phyloP scores from a whole-genome alignment of 176 grass and related monocot genomes.

The Neostapfia colusana region DNA sequence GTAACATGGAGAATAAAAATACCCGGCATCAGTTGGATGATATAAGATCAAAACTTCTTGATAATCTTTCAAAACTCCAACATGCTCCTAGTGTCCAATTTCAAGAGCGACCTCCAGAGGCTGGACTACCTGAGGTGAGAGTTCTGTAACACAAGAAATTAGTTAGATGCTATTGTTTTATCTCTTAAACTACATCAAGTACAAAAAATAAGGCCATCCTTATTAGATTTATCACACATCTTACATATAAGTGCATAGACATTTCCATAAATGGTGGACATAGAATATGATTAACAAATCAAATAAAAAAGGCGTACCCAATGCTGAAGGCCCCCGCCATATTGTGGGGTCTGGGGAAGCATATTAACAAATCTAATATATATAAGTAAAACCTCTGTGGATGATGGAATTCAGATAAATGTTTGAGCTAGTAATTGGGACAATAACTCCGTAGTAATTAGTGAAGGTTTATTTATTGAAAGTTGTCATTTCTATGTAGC shows the following conservation, averaged over 20 bases:
- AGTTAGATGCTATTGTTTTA: not conserved
- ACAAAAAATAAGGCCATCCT: not conserved
- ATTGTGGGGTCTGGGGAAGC: no score
- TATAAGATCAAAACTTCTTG: slow-evolving; percentile 83
- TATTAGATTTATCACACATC: not conserved
- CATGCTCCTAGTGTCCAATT: slow-evolving; percentile 98
- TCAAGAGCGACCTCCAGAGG: slow-evolving; percentile 94
- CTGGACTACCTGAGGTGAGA: slow-evolving; percentile 79
- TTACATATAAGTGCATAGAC: not conserved
- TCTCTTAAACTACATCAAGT: slow-evolving; percentile 17
- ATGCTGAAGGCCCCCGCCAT: no score
- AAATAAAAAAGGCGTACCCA: no score
- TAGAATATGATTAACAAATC: not conserved
- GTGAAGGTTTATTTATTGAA: no score
- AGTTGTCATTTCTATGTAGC: no score
- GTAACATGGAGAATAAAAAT: slow-evolving; percentile 96
- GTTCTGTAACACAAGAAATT: slow-evolving; percentile 23
- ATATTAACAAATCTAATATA: no score
- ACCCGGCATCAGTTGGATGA: slow-evolving; percentile 71
- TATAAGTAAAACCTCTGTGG: no score
- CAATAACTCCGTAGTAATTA: no score
- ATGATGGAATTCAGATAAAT: no score
- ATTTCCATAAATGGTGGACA: not conserved
- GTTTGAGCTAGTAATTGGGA: no score
- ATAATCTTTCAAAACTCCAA: slow-evolving; percentile 84